A percentile compares a stretch with the other conserved stretches of the same genome.
Conservation (phyloP, 768 basidiomycete species). For the Termitomyces bulborhizus region DNA sequence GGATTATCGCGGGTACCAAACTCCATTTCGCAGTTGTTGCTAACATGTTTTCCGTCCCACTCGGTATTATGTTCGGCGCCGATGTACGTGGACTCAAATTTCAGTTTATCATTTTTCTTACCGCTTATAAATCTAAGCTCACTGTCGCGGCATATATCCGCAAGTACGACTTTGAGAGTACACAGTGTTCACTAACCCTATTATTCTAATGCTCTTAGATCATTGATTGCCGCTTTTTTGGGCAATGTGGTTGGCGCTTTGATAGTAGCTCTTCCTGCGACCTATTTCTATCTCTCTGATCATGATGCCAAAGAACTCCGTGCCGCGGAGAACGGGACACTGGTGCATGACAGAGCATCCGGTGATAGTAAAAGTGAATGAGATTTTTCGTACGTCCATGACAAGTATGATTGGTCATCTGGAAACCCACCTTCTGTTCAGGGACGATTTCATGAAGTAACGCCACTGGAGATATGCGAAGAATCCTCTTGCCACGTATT, state of each 20-base stretch:
- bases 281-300: slow-evolving; percentile 58
- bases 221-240: slow-evolving; percentile 57
- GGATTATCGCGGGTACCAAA: neutral
- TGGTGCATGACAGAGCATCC: neutral
- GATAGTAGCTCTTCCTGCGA: slow-evolving; percentile 56
- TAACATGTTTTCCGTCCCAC: slow-evolving; percentile 71
- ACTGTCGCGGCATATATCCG: slow-evolving; percentile 53
- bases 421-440: neutral
- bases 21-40: slow-evolving; percentile 25
- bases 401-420: neutral
- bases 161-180: slow-evolving; percentile 39
- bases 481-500: neutral
- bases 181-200: neutral
- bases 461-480: too few relatives aligned
- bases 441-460: neutral
- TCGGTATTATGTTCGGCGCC: slow-evolving; percentile 67
- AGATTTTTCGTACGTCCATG: neutral
- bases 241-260: slow-evolving; percentile 66
- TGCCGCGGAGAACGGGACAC: slow-evolving; percentile 29
- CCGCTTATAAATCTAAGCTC: slow-evolving; percentile 25
- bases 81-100: slow-evolving; percentile 34
- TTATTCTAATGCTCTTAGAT: slow-evolving; percentile 24
- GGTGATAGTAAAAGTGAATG: neutral
- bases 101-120: neutral
- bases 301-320: slow-evolving; percentile 34